A percentile compares a stretch with the other conserved stretches of the same genome.
These are phyloP conservation scores for Phytomonas sp. DNA, from an alignment of 208 protist species.

Conservation along the genomic window DNA sequence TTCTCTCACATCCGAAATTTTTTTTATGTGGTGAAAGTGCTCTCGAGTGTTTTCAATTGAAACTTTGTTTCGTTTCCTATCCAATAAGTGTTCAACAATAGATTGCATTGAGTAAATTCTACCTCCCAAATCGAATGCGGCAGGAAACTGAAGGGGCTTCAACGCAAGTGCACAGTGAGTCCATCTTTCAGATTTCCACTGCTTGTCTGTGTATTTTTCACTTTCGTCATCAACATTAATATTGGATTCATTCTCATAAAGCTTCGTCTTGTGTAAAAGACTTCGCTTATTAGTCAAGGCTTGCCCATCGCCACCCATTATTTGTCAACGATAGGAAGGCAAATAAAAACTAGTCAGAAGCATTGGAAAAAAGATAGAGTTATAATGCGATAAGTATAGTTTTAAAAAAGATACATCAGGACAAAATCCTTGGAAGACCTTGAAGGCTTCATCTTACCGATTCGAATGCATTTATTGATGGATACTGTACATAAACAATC, in stretches of 20 bases:
- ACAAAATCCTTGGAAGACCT: background rate
- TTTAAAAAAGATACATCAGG: background rate
- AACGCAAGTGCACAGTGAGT: slow-evolving; percentile 53
- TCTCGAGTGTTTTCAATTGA: background rate
- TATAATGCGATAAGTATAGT: slow-evolving; percentile 5
- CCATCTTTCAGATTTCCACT: slow-evolving; percentile 29
- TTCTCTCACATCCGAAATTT: slow-evolving; percentile 52
- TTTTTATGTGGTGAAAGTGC: slow-evolving; percentile 14
- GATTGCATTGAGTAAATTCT: slow-evolving; percentile 55
- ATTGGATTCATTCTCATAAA: slow-evolving; percentile 28
- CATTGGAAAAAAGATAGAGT: slow-evolving; percentile 8
- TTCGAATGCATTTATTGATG: background rate
- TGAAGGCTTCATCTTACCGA: background rate
- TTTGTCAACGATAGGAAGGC: slow-evolving; percentile 6
- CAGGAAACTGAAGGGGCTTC: slow-evolving; percentile 37
- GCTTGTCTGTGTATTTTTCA: slow-evolving; percentile 19
- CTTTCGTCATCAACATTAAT: slow-evolving; percentile 10
- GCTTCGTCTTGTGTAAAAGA: slow-evolving; percentile 38
- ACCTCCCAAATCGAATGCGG: slow-evolving; percentile 54
- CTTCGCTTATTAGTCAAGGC: slow-evolving; percentile 68
- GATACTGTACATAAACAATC: slow-evolving; percentile 26
- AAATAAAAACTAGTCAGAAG: background rate
- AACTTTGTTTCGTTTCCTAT: slow-evolving; percentile 12
- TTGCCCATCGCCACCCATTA: slow-evolving; percentile 80
- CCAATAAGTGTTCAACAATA: slow-evolving; percentile 49